Evolutionary conservation across 768 basidiomycete species (phyloP), one percentile per base, ranked within the genome.

Genomic region (Auricularia sp.): DNA sequence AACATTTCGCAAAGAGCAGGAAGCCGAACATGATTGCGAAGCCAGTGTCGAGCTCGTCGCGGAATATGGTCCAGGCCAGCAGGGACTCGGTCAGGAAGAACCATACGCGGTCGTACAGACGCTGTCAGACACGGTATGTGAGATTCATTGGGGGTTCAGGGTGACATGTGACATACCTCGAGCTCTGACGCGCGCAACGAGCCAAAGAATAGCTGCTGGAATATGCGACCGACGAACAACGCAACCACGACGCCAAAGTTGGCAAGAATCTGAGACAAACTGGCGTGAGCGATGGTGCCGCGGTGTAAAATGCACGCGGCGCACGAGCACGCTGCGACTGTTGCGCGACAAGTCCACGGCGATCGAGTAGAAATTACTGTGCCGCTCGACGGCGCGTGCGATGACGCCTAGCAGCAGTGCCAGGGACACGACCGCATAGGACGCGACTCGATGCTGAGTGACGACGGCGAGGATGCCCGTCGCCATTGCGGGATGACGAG

Each of bases 81-180:
- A 99, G 80, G 6, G 93, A 95, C 74, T 99, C 97, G 1, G 97
- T 98, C 62, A 98, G 84, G 77, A 97, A 97, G 78, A 95, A 94
- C 96, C 97, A 98, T 36, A 93, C 83, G 68, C 92, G 83, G 73
- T 98, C 96, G 74, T 98, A 97, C 1, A 99, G 81, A 35, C 95
- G 89, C 96, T 99, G 72, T 18, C 29, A 3, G 29, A 63, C n/a
- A 4, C n/a, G 21, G 56, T 62, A 7, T 63, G 63, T 66, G 56
- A 33, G 63, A 14, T 42, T 42, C 8, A 7, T 7, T 14, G 36
- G 11, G n/a, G 59, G 35, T 36, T 58, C 29, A 59, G 13, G 35
- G 33, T 29, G 29, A 24, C 54, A 10, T 33, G 34, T 24, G 10
- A 73, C 83, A 59, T 72, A 93, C 96, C 85, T 99, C 96, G 54